A percentile compares a stretch with the other conserved stretches of the same genome.
Evolutionary conservation across 164 flowering plant genomes (phyloP).

Genomic region (Annona squamosa): DNA sequence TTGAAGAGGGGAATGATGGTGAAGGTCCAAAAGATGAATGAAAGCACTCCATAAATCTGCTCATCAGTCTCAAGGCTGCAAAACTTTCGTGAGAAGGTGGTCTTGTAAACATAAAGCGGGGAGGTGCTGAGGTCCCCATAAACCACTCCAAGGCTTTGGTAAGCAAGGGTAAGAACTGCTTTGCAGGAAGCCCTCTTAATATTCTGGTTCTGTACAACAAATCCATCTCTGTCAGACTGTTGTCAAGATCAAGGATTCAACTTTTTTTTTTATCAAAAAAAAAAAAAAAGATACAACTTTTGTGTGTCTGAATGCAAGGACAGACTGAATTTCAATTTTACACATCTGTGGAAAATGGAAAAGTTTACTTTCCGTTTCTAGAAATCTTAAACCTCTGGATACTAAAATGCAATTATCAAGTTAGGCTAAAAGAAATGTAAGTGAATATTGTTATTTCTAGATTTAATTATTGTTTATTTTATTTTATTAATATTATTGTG

Average conservation of each 20-base stretch:
- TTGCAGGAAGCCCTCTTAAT: conserved; percentile 34
- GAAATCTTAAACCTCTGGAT: not conserved
- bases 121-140: conserved; percentile 78
- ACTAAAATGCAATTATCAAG: not conserved
- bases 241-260: not conserved
- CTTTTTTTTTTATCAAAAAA: not conserved
- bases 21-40: conserved; percentile 70
- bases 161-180: conserved; percentile 51
- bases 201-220: conserved; percentile 31
- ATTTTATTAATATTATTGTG: no score
- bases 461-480: no score
- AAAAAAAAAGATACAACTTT: not conserved
- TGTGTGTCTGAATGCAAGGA: not conserved
- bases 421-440: not conserved
- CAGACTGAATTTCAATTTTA: not conserved
- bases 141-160: conserved; percentile 76
- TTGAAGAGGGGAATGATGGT: conserved; percentile 61
- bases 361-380: no score
- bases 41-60: conserved; percentile 61
- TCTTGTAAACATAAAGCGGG: conserved; percentile 74
- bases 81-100: conserved; percentile 57
- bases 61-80: conserved; percentile 58
- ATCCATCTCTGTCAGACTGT: not conserved
- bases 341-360: not conserved
- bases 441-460: not conserved